Percentiles rank a stretch among this genome's conserved stretches.
Evolutionary conservation across 495 filamentous ascomycete species (phyloP).

Genomic region (Penicillium cosmopolitanum): DNA sequence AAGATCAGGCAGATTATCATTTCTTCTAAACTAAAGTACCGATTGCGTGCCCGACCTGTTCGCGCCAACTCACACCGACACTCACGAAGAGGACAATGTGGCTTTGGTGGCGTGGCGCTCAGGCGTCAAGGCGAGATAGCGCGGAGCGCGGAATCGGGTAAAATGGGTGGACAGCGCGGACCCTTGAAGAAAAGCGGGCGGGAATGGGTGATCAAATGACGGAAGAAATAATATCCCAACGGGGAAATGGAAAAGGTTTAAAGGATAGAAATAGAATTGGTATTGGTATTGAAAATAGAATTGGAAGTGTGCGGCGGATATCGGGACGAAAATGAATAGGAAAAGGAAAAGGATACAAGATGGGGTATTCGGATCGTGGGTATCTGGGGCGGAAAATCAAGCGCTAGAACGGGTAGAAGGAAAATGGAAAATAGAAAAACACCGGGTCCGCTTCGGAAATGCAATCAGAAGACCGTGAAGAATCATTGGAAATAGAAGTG

Average conservation of each 20-base stretch:
- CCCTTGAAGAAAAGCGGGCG: neutral
- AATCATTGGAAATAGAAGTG: neutral
- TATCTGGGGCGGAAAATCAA: constrained; percentile 21
- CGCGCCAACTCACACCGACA: constrained; percentile 27
- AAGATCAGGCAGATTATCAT: neutral
- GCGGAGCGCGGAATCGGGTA: constrained; percentile 23
- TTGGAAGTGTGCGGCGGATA: constrained; percentile 6
- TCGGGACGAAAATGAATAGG: constrained; percentile 29
- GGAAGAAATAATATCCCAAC: constrained; percentile 1
- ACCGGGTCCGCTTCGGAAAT: constrained; percentile 27
- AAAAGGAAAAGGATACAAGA: constrained; percentile 20
- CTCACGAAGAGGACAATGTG: constrained; percentile 6
- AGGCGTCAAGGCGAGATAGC: constrained; percentile 19
- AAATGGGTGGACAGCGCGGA: neutral
- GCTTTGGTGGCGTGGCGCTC: constrained; percentile 12
- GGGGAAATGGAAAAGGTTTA: neutral
- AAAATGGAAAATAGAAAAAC: constrained; percentile 20
- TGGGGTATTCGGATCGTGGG: constrained; percentile 26
- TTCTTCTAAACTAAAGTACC: neutral
- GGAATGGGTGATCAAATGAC: too few species aligned
- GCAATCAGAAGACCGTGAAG: constrained; percentile 24
- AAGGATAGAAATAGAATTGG: constrained; percentile 1
- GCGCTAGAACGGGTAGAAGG: constrained; percentile 20
- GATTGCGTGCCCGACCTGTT: constrained; percentile 13
- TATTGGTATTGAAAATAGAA: too few species aligned